Evolutionary conservation across 169 alveolate genomes (phyloP).

Genomic region (Miamiensis avidus): DNA sequence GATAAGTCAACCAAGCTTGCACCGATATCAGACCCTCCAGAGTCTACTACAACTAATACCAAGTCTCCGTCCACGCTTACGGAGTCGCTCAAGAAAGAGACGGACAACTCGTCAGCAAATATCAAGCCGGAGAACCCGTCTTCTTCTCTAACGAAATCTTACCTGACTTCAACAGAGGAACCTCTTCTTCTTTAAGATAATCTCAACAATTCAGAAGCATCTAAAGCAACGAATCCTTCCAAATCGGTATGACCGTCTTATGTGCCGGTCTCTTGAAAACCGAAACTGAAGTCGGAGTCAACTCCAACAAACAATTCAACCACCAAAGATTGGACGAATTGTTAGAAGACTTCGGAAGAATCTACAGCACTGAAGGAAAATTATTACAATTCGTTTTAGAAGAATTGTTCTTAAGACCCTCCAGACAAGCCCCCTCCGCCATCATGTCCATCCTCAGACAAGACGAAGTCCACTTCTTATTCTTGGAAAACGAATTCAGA

Average conservation of each 20-base stretch:
- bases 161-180: background rate
- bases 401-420: background rate
- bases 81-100: background rate
- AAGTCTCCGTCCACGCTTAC: background rate
- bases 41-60: background rate
- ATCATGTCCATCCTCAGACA: background rate
- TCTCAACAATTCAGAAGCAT: background rate
- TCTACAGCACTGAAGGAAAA: background rate
- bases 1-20: background rate
- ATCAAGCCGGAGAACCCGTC: background rate
- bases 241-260: background rate
- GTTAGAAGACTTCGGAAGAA: background rate
- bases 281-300: background rate
- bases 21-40: background rate
- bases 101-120: background rate
- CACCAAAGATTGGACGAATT: background rate
- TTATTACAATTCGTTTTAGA: background rate
- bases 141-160: background rate
- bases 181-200: background rate
- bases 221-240: background rate
- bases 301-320: background rate
- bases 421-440: background rate
- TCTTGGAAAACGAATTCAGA: background rate
- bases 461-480: background rate
- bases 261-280: background rate